A percentile compares a stretch with the other conserved stretches of the same genome.
Evolutionary conservation across 1,139 yeast genomes (phyloP).

Genomic region (Geotrichum aggregatum): DNA sequence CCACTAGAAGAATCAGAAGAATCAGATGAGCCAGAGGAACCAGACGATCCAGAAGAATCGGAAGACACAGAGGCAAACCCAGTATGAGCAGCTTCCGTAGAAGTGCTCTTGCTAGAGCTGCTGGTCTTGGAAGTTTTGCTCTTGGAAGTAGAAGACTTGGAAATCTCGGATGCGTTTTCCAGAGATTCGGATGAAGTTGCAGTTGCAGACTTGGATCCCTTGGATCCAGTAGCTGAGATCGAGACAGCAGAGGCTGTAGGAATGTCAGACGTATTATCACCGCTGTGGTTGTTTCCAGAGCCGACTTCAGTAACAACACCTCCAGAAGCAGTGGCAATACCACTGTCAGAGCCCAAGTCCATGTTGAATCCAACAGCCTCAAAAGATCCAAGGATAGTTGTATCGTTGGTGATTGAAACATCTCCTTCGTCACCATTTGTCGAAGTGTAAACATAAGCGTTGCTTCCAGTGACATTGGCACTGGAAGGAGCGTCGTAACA

Average conservation of each 20-base stretch:
- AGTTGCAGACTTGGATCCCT: slow-evolving; percentile 4
- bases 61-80: slow-evolving; percentile 20
- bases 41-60: slow-evolving; percentile 17
- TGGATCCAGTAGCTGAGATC: slow-evolving; percentile 19
- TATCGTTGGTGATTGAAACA: slow-evolving; percentile 56
- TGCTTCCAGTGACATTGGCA: slow-evolving; percentile 45
- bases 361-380: slow-evolving; percentile 68
- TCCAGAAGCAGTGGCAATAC: slow-evolving; percentile 27
- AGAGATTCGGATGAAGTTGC: slow-evolving; percentile 20
- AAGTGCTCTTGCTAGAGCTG: slow-evolving; percentile 11
- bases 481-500: slow-evolving; percentile 68
- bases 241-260: slow-evolving; percentile 29
- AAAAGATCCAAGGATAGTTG: slow-evolving; percentile 54
- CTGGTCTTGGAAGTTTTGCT: slow-evolving; percentile 13
- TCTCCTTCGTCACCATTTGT: slow-evolving; percentile 46
- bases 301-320: slow-evolving; percentile 24
- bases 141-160: slow-evolving; percentile 7
- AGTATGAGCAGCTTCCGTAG: slow-evolving; percentile 22
- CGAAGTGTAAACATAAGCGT: slow-evolving; percentile 56
- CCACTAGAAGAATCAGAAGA: slow-evolving; percentile 16
- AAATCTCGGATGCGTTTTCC: not conserved
- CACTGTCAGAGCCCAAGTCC: slow-evolving; percentile 36
- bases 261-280: slow-evolving; percentile 17
- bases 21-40: slow-evolving; percentile 15
- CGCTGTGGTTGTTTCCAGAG: slow-evolving; percentile 23